Conservation (phyloP, 106 monocot species). For the Apostasia shenzhenica region DNA sequence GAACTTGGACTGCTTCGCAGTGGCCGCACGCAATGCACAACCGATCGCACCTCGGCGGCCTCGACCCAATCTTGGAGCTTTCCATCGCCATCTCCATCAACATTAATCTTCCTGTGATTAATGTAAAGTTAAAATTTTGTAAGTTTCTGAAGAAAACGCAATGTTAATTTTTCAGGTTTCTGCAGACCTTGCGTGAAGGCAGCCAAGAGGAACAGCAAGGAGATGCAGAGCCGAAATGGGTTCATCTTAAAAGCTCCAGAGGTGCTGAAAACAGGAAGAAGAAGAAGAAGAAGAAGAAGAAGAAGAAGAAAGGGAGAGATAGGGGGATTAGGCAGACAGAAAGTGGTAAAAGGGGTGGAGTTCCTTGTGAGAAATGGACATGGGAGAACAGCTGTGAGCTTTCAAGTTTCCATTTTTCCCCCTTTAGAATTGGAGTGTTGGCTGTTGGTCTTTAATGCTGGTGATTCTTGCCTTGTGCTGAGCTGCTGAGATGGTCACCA, state of each 20-base stretch:
- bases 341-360: background rate
- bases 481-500: too few species aligned
- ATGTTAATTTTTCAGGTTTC: background rate
- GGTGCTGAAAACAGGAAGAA: background rate
- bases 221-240: background rate
- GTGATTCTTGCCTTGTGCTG: too few species aligned
- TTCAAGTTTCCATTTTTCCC: background rate
- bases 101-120: background rate
- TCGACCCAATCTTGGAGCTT: conserved; percentile 38
- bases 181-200: background rate
- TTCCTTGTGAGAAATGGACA: conserved; percentile 7
- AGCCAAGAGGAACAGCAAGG: background rate
- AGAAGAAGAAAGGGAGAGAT: background rate
- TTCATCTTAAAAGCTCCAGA: background rate
- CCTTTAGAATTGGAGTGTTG: too few species aligned
- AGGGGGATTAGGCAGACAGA: background rate
- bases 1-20: conserved; percentile 49
- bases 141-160: background rate
- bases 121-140: too few species aligned
- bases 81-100: conserved; percentile 1
- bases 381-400: conserved; percentile 3
- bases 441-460: too few species aligned
- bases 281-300: background rate
- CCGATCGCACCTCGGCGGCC: conserved; percentile 48
- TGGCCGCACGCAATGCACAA: conserved; percentile 33